Evolutionary conservation across 1,139 yeast genomes (phyloP).

Genomic region (Suhomyces ambrosiae): DNA sequence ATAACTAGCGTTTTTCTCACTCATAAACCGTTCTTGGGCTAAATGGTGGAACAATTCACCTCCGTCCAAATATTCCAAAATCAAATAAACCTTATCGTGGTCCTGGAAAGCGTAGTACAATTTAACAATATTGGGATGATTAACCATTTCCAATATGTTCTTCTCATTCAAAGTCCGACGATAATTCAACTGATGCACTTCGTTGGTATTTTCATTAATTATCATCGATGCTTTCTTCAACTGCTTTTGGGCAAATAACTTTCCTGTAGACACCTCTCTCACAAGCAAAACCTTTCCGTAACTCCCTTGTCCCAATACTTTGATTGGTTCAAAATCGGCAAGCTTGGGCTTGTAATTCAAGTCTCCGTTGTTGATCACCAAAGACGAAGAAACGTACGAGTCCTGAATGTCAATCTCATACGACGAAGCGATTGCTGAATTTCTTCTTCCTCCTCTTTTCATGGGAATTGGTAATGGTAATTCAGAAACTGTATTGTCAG

Average conservation of each 20-base stretch:
- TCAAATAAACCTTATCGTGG: slow-evolving; percentile 70
- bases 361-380: slow-evolving; percentile 12
- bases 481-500: slow-evolving; percentile 19
- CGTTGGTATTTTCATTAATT: slow-evolving; percentile 40
- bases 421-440: slow-evolving; percentile 23
- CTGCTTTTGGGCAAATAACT: slow-evolving; percentile 45
- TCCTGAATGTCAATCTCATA: slow-evolving; percentile 29
- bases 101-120: slow-evolving; percentile 91
- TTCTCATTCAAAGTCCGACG: slow-evolving; percentile 46
- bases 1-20: slow-evolving; percentile 77
- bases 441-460: slow-evolving; percentile 17
- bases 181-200: slow-evolving; percentile 39
- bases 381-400: slow-evolving; percentile 22
- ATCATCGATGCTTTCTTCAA: slow-evolving; percentile 42
- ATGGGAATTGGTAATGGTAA: slow-evolving; percentile 21
- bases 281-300: slow-evolving; percentile 47
- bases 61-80: slow-evolving; percentile 87
- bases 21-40: slow-evolving; percentile 45
- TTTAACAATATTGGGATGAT: slow-evolving; percentile 88
- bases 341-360: slow-evolving; percentile 20
- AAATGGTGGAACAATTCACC: slow-evolving; percentile 91
- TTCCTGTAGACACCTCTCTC: slow-evolving; percentile 34
- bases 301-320: slow-evolving; percentile 47
- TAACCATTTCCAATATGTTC: slow-evolving; percentile 44
- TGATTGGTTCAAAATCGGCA: slow-evolving; percentile 38